Percentiles rank a stretch among this genome's conserved stretches.
These are phyloP conservation scores for Lentinus brumalis DNA, from an alignment of 768 basidiomycete genomes.

Conservation along the genomic window DNA sequence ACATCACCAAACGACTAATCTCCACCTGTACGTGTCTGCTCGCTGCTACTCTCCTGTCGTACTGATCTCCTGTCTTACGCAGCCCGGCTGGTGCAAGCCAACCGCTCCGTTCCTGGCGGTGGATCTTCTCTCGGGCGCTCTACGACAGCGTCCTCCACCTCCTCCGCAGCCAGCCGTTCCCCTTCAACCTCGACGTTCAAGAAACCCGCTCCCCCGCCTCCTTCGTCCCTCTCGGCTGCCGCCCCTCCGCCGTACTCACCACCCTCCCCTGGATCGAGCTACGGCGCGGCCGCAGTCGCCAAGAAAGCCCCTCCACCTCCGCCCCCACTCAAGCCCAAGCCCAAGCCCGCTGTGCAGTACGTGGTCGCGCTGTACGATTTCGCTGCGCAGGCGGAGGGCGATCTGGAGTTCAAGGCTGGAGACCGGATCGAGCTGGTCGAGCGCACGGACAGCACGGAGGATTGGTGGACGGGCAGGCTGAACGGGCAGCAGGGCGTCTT, in stretches of 20 bases:
- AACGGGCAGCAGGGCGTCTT: slow-evolving; percentile 87
- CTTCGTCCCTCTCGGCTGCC: slow-evolving; percentile 28
- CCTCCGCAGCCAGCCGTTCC: slow-evolving; percentile 25
- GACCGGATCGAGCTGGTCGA: slow-evolving; percentile 91
- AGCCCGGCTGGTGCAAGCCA: slow-evolving; percentile 72
- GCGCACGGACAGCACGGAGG: slow-evolving; percentile 78
- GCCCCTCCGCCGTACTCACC: slow-evolving; percentile 44
- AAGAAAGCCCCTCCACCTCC: slow-evolving; percentile 91
- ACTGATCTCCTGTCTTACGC: slow-evolving; percentile 33
- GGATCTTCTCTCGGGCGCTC: slow-evolving; percentile 22
- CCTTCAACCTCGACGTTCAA: slow-evolving; percentile 42
- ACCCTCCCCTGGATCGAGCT: slow-evolving; percentile 24
- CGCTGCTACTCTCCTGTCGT: slow-evolving; percentile 75
- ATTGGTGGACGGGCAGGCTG: slow-evolving; percentile 96
- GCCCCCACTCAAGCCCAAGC: slow-evolving; percentile 88
- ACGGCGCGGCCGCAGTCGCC: slow-evolving; percentile 45
- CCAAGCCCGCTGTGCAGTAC: slow-evolving; percentile 71
- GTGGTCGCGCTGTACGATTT: slow-evolving; percentile 97
- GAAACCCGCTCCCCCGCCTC: slow-evolving; percentile 46
- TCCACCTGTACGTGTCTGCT: slow-evolving; percentile 70
- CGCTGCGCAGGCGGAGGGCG: slow-evolving; percentile 90
- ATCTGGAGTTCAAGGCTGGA: slow-evolving; percentile 86
- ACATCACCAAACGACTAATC: slow-evolving; percentile 80
- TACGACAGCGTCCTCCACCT: slow-evolving; percentile 27
- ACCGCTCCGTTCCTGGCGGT: slow-evolving; percentile 35